These are phyloP conservation scores for Nyctanthes arbortristis DNA, from an alignment of 257 asterid genomes.

Conservation along the genomic window DNA sequence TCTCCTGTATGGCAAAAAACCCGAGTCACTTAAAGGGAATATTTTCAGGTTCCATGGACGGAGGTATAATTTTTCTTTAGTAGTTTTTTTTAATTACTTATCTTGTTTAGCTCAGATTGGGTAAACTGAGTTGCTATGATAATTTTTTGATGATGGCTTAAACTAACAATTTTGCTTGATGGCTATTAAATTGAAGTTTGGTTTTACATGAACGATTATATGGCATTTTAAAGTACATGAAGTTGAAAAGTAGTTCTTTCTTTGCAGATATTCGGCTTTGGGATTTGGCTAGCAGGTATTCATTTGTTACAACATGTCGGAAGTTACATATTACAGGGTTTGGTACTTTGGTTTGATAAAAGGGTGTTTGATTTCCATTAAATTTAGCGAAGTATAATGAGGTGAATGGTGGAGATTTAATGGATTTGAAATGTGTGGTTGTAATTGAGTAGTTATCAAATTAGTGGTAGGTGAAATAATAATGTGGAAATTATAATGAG, in stretches of 20 bases:
- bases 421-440: background rate
- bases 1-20: slow-evolving; percentile 88
- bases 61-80: slow-evolving; percentile 50
- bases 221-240: slow-evolving; percentile 14
- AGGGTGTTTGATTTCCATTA: background rate
- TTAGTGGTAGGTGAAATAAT: no score
- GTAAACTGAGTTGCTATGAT: background rate
- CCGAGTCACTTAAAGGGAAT: slow-evolving; percentile 76
- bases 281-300: slow-evolving; percentile 90
- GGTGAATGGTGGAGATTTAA: background rate
- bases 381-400: background rate
- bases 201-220: slow-evolving; percentile 11
- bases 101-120: slow-evolving; percentile 14
- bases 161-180: background rate
- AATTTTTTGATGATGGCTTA: slow-evolving; percentile 7
- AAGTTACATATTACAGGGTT: slow-evolving; percentile 7
- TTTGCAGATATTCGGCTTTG: slow-evolving; percentile 92
- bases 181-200: background rate
- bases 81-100: background rate
- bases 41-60: slow-evolving; percentile 96
- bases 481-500: no score
- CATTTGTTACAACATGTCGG: background rate
- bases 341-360: slow-evolving; percentile 3
- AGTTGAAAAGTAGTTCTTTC: slow-evolving; percentile 12
- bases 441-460: no score